phyloP scores from a whole-genome alignment of 352 stramenopile species.

The Phytophthora sojae region DNA sequence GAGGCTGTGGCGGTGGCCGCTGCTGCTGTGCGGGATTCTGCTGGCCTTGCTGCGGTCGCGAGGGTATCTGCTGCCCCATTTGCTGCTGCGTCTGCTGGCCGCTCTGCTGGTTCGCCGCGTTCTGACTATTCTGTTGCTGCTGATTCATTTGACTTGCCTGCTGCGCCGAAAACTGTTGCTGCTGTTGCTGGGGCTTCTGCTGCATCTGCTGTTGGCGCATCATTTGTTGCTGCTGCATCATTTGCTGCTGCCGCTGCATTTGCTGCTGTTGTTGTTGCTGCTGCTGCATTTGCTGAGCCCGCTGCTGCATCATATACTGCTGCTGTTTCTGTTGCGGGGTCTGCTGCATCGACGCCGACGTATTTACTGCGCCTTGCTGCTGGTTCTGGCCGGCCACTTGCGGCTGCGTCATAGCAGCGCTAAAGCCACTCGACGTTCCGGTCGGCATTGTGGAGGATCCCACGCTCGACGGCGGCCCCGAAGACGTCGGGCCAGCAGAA shows the following conservation, averaged over 20 bases:
- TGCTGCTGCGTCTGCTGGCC: constrained; percentile 52
- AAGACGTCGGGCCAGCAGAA: constrained; percentile 19
- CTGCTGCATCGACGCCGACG: constrained; percentile 36
- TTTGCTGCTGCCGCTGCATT: constrained; percentile 53
- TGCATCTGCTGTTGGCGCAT: constrained; percentile 58
- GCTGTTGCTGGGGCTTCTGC: constrained; percentile 31
- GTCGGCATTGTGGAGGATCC: constrained; percentile 20
- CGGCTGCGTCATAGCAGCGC: constrained; percentile 32
- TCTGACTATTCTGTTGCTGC: constrained; percentile 46
- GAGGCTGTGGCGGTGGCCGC: constrained; percentile 26
- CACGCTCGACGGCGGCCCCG: constrained; percentile 14
- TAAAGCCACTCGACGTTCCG: constrained; percentile 27
- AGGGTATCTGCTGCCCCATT: constrained; percentile 39
- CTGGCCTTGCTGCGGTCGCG: constrained; percentile 32
- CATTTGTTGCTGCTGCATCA: constrained; percentile 55
- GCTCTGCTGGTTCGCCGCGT: constrained; percentile 46
- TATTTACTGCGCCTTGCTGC: constrained; percentile 22
- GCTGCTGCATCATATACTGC: constrained; percentile 63
- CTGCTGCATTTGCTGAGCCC: constrained; percentile 61
- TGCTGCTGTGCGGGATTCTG: constrained; percentile 41
- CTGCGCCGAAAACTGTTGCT: constrained; percentile 39
- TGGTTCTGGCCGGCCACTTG: constrained; percentile 27
- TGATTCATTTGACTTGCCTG: constrained; percentile 38
- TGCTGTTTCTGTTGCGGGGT: constrained; percentile 52
- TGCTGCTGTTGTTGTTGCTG: constrained; percentile 52